Evolutionary conservation across 495 filamentous ascomycete species (phyloP), one percentile per base, ranked within the genome.

Genomic region (Aspergillus sclerotiicarbonarius): DNA sequence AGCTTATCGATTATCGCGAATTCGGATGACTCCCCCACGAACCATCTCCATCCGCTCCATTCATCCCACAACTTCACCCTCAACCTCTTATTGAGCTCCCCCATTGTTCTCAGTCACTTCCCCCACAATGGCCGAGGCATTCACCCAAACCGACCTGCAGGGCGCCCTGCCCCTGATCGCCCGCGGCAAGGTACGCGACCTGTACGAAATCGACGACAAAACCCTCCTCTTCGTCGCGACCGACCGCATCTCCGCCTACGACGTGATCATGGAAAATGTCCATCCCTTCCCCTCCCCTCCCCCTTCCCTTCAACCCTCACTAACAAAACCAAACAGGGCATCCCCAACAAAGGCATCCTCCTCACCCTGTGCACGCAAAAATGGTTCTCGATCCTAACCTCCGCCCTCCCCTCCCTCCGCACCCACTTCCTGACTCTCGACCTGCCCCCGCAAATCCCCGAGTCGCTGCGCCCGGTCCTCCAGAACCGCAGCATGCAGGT

Each of bases 241-340:
- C 19, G 93, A 98, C 71, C 88, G 93, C 60, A 95, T 97, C 75
- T 96, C 90, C 53, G 93, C 93, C 51, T 96, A 90, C 78, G 93
- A 97, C 82, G 90, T 96, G 62, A 84, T 96, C 62, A 87, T 96
- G 84, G 78, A 80, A 66, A 96, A 96, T 81, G 87, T 88, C 76
- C 54, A 64, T 15, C 20, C 16, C 51, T 21, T 29, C 48, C 9
- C 18, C 18, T 21, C 43, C 10, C 25, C 31, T 31, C 18, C 39
- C 8, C 25, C 9, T 25, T 21, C 33, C 0, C 20, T 18, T 55
- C 31, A 49, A 57, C 30, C 19, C 2, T 48, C 49, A 12, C 12
- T 19, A 46, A 51, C 29, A 57, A n/a, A 25, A 12, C n/a, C n/a
- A 53, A 50, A 51, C 53, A 90, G 84, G 92, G 92, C 45, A 84